Evolutionary conservation across 176 grass and related monocot genomes (phyloP).

Genomic region (Carex myosuroides): DNA sequence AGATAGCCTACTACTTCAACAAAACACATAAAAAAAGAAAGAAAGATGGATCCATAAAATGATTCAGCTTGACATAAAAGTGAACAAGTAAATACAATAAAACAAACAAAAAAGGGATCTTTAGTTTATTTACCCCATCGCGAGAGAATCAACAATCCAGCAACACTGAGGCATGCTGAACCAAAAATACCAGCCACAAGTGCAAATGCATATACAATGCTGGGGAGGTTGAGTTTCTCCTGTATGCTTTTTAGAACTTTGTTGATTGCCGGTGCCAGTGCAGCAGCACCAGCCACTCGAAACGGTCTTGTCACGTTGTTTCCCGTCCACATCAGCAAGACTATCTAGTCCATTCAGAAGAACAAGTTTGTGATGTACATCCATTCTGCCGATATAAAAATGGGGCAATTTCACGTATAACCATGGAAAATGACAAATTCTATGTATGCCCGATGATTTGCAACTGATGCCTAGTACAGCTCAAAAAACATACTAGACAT

Average conservation of each 20-base stretch:
- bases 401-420: neutral
- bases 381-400: neutral
- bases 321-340: conserved; percentile 57
- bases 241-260: conserved; percentile 37
- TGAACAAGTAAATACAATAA: neutral
- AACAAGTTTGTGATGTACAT: neutral
- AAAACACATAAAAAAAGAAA: neutral
- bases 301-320: conserved; percentile 60
- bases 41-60: neutral
- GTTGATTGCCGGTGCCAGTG: conserved; percentile 38
- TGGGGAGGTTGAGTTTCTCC: conserved; percentile 47
- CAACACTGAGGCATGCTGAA: conserved; percentile 29
- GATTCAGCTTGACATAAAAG: neutral
- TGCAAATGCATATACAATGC: conserved; percentile 35
- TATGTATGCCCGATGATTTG: neutral
- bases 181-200: conserved; percentile 41
- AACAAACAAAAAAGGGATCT: neutral
- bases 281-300: conserved; percentile 42
- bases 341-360: conserved; percentile 37
- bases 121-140: conserved; percentile 52
- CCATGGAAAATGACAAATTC: neutral
- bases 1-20: too few relatives aligned
- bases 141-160: conserved; percentile 50
- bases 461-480: neutral
- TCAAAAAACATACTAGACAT: neutral